These are phyloP conservation scores for Globisporangium nunn DNA, from an alignment of 352 stramenopile species.

Conservation along the genomic window DNA sequence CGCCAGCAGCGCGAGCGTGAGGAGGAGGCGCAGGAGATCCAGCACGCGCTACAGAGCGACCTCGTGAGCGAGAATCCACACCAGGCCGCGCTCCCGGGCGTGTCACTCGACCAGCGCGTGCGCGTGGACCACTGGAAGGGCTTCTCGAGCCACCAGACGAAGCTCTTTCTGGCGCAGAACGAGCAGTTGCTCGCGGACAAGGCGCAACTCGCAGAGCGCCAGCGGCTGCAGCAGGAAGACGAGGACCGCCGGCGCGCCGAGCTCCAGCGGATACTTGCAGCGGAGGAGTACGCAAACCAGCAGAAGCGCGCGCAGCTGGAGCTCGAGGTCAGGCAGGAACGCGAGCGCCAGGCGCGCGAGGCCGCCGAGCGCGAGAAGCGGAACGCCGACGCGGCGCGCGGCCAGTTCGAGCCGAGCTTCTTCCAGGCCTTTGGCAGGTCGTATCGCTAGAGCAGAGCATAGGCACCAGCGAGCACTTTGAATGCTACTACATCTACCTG, in stretches of 20 bases:
- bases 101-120: constrained; percentile 42
- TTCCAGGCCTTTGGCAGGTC: constrained; percentile 69
- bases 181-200: constrained; percentile 52
- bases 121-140: constrained; percentile 81
- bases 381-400: constrained; percentile 38
- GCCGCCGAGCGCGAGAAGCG: constrained; percentile 44
- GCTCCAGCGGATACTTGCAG: constrained; percentile 34
- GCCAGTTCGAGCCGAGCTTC: constrained; percentile 66
- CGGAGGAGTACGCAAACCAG: constrained; percentile 47
- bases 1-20: constrained; percentile 38
- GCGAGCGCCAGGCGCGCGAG: constrained; percentile 41
- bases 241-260: constrained; percentile 29
- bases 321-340: constrained; percentile 42
- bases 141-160: constrained; percentile 53
- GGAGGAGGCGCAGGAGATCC: constrained; percentile 48
- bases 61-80: constrained; percentile 66
- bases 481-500: not conserved
- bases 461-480: not conserved
- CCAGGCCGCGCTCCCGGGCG: constrained; percentile 34
- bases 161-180: constrained; percentile 44
- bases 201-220: constrained; percentile 25
- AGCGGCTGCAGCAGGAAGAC: constrained; percentile 26
- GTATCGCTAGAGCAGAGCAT: constrained; percentile 40
- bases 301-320: constrained; percentile 39
- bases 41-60: constrained; percentile 48